Percentiles rank a stretch among this genome's conserved stretches.
Evolutionary conservation across 805 yeast genomes (phyloP).

Genomic region (Yamadazyma sp.): DNA sequence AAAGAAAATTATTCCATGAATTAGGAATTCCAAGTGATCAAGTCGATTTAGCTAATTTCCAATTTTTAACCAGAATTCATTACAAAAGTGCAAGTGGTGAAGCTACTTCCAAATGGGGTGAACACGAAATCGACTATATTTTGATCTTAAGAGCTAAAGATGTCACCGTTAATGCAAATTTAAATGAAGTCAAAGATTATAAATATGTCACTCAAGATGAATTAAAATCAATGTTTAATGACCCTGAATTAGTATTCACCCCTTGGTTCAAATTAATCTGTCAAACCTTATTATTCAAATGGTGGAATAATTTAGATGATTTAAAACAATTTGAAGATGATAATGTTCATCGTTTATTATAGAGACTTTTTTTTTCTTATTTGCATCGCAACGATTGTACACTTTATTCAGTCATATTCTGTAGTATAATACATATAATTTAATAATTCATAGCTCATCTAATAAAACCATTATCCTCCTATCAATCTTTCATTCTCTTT

Average conservation of each 20-base stretch:
- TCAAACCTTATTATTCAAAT: constrained; percentile 80
- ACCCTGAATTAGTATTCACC: constrained; percentile 69
- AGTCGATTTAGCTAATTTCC: constrained; percentile 63
- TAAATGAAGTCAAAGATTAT: constrained; percentile 73
- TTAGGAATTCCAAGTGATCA: constrained; percentile 71
- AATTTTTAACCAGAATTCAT: constrained; percentile 89
- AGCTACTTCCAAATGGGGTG: constrained; percentile 83
- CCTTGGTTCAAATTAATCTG: constrained; percentile 99
- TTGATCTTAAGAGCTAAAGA: constrained; percentile 62
- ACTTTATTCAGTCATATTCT: no score
- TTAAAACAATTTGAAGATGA: constrained; percentile 49
- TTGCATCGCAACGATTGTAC: no score
- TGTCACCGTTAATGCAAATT: constrained; percentile 60
- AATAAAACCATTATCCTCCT: no score
- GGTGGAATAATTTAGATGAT: constrained; percentile 83
- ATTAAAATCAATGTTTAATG: constrained; percentile 73
- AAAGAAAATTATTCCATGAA: constrained; percentile 89
- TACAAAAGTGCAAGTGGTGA: constrained; percentile 81
- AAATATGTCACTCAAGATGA: constrained; percentile 69
- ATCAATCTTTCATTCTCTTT: no score
- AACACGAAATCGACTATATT: constrained; percentile 95
- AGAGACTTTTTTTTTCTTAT: no score
- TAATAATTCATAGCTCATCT: no score
- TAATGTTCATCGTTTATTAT: constrained; percentile 50
- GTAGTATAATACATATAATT: no score